These are phyloP conservation scores for Apophysomyces sp. DNA, from an alignment of 371 early-diverging fungal species.

Conservation along the genomic window DNA sequence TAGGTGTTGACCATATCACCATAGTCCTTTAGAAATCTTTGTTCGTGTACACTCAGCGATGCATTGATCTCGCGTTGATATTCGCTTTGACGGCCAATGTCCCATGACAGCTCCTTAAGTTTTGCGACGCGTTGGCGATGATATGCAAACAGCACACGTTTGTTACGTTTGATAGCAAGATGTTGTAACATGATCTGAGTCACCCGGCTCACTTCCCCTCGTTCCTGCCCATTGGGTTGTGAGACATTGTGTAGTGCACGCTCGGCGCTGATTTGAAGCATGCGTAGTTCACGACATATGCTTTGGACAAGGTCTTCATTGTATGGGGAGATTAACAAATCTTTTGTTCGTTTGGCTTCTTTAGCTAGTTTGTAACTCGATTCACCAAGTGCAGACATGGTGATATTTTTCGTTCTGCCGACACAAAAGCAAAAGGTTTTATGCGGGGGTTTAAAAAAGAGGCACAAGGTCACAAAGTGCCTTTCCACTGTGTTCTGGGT, in stretches of 20 bases:
- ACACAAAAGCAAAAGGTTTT: not conserved
- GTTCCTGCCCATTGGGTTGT: not conserved
- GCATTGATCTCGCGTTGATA: constrained; percentile 41
- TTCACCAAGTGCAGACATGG: constrained; percentile 65
- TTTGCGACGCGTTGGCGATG: constrained; percentile 73
- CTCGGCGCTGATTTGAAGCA: constrained; percentile 47
- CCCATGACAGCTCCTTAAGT: constrained; percentile 78
- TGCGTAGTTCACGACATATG: constrained; percentile 74
- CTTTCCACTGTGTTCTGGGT: not conserved
- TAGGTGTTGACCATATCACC: constrained; percentile 62
- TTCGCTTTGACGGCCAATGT: constrained; percentile 50
- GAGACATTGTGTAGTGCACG: constrained; percentile 13
- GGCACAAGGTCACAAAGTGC: not conserved
- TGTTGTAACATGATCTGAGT: constrained; percentile 54
- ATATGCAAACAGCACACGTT: constrained; percentile 89
- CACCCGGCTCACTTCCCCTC: constrained; percentile 23
- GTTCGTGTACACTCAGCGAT: constrained; percentile 65
- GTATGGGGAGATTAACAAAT: constrained; percentile 72
- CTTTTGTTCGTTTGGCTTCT: constrained; percentile 79
- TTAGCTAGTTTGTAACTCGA: constrained; percentile 77
- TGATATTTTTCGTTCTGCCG: not conserved
- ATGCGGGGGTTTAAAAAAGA: not conserved
- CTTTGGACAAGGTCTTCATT: constrained; percentile 82
- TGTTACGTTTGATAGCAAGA: constrained; percentile 70
- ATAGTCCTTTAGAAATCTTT: constrained; percentile 63